phyloP scores from a whole-genome alignment of 495 filamentous ascomycete species.

The Xylaria flabelliformis region DNA sequence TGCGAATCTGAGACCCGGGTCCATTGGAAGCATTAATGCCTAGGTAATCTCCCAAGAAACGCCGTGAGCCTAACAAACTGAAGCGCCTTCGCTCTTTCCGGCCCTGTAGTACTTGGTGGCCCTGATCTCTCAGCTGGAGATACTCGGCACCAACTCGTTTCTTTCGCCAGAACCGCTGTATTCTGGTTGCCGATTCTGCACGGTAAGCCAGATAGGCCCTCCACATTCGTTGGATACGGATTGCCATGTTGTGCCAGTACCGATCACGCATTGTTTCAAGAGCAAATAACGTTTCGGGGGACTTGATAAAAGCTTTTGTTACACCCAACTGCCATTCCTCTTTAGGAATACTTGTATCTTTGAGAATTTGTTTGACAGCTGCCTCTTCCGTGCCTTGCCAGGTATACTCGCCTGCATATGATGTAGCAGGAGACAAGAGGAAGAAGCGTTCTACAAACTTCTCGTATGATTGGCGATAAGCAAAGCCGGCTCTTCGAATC shows the following conservation, averaged over 20 bases:
- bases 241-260: slow-evolving; percentile 99
- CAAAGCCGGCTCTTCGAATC: slow-evolving; percentile 95
- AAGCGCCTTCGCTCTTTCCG: slow-evolving; percentile 91
- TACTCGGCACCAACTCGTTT: slow-evolving; percentile 87
- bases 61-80: slow-evolving; percentile 85
- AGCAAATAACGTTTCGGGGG: slow-evolving; percentile 95
- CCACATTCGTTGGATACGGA: slow-evolving; percentile 96
- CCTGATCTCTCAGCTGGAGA: slow-evolving; percentile 84
- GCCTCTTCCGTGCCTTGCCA: slow-evolving; percentile 87
- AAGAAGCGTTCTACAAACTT: slow-evolving; percentile 99
- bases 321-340: slow-evolving; percentile 98
- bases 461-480: slow-evolving; percentile 96
- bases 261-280: slow-evolving; percentile 96
- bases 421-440: slow-evolving; percentile 90
- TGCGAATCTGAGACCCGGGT: slow-evolving; percentile 80
- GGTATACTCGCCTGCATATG: slow-evolving; percentile 95
- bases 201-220: slow-evolving; percentile 92
- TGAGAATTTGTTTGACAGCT: slow-evolving; percentile 92
- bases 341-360: slow-evolving; percentile 90
- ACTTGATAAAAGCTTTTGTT: slow-evolving; percentile 98
- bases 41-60: slow-evolving; percentile 96
- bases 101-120: slow-evolving; percentile 80
- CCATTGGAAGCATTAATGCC: slow-evolving; percentile 82
- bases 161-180: slow-evolving; percentile 94
- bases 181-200: slow-evolving; percentile 88